A percentile compares a stretch with the other conserved stretches of the same genome.
These are phyloP conservation scores for Salix dunnii DNA, from an alignment of 345 rosid genomes.

Conservation along the genomic window DNA sequence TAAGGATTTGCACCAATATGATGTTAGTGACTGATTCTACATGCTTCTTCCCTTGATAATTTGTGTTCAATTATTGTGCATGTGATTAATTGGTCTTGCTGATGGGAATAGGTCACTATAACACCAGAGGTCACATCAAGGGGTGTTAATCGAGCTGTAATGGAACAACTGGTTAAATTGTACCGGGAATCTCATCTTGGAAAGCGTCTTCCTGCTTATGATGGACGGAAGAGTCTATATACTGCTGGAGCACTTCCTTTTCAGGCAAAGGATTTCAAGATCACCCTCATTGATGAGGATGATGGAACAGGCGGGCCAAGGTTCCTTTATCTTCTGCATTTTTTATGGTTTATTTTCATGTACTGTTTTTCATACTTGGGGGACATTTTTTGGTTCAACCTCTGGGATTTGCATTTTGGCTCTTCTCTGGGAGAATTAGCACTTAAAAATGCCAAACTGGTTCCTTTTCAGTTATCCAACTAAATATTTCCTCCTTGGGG, in stretches of 20 bases:
- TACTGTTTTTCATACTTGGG: background rate
- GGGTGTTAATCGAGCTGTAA: constrained; percentile 84
- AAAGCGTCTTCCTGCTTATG: constrained; percentile 89
- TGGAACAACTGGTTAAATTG: constrained; percentile 54
- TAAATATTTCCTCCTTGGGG: background rate
- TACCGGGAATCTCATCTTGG: constrained; percentile 81
- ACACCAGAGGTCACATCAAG: constrained; percentile 75
- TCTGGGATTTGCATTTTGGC: background rate
- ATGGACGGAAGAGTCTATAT: constrained; percentile 87
- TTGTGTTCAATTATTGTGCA: background rate
- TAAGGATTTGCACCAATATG: constrained; percentile 94
- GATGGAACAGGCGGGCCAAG: constrained; percentile 76
- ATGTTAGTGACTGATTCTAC: constrained; percentile 42
- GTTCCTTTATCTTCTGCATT: constrained; percentile 23
- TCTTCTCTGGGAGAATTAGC: background rate
- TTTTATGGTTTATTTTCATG: background rate
- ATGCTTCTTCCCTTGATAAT: constrained; percentile 9
- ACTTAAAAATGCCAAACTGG: background rate
- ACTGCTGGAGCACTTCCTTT: constrained; percentile 95
- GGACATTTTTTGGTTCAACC: background rate
- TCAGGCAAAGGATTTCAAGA: constrained; percentile 62
- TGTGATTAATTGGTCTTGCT: background rate
- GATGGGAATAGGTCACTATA: constrained; percentile 57
- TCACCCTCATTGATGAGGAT: constrained; percentile 72
- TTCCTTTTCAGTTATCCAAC: background rate